phyloP scores from a whole-genome alignment of 176 grass and related monocot species.

The Triticum aestivum region IWGSC_CS_RefSeq_v2.1 NC_057804.1:24045299-24045798 shows the following conservation, averaged over 20 bases:
- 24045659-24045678: constrained; percentile 12
- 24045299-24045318: too few relatives aligned
- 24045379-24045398: too few relatives aligned
- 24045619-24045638: constrained; percentile 7
- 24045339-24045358: too few relatives aligned
- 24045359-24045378: too few relatives aligned
- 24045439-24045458: too few relatives aligned
- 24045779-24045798: not conserved
- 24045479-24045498: too few relatives aligned
- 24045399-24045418: too few relatives aligned
- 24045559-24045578: not conserved
- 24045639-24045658: not conserved
- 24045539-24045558: too few relatives aligned
- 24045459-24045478: too few relatives aligned
- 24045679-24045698: constrained; percentile 2
- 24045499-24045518: not conserved
- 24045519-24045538: too few relatives aligned
- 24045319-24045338: too few relatives aligned
- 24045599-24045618: constrained; percentile 2
- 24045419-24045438: too few relatives aligned
- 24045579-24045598: not conserved
- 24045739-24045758: constrained; percentile 32
- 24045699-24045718: not conserved
- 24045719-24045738: not conserved
- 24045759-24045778: constrained; percentile 30